Base-by-base conservation (phyloP, 768 basidiomycete genomes). In the Cystofilobasidium ferigula region DNA sequence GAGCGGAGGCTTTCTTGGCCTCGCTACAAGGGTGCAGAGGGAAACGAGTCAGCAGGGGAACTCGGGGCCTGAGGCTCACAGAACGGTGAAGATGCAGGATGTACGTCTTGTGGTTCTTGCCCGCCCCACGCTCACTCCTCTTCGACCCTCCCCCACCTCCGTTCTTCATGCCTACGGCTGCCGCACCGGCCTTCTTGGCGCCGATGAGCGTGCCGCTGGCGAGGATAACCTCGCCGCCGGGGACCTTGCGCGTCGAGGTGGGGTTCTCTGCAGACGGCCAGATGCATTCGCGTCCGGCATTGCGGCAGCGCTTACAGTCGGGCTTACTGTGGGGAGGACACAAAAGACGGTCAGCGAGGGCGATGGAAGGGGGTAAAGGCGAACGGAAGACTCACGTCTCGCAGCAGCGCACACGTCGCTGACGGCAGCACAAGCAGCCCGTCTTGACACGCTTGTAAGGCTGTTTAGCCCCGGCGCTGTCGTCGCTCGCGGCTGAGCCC, bases 331-430 rank as follows among this genome's bases (percentile, higher is more conserved):
- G 42, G 48, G 26, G 20, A 26, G 26, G 28, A 20, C 30, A 42
- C 26, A 40, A 14, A 28, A 14, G 60, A 22, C 35, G 64, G 16
- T 53, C 20, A 18, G 16, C 34, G 28, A n/a, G 69, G 73, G 67
- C 72, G 89, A 86, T 13, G 87, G 86, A 75, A 89, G 88, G 30
- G 84, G 83, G 72, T 90, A 94, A 30, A 89, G 84, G 79, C 84
- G 84, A 78, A 30, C 16, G 42, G 26, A 24, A 12, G 62, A 91
- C 92, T 74, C 91, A 88, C 16, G 82, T 82, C 77, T 97, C 92
- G 75, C 93, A 92, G 76, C 92, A 97, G 87, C 95, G 95, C 73
- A 97, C 89, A 81, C 94, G 89, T 81, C 93, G 92, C 69, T 84
- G 83, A 71, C 92, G 83, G 81, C 92, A 97, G 48, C 89, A 92